Conservation (phyloP, 129 eudicot species). For the Arctium minus region DNA sequence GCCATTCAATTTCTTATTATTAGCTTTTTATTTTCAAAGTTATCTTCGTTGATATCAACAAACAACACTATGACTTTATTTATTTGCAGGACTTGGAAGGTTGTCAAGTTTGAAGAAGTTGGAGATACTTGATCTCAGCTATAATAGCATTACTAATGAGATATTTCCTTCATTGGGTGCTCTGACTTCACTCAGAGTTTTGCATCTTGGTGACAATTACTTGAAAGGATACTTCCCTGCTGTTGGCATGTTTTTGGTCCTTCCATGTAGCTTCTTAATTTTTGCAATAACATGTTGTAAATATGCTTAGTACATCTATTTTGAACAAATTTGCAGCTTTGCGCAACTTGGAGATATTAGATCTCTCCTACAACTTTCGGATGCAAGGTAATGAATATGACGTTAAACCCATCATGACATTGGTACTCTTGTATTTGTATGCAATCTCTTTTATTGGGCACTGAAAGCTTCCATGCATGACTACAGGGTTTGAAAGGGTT, state of each 20-base stretch:
- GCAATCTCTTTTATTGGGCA: neutral
- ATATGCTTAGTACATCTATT: neutral
- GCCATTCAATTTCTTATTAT: too few relatives aligned
- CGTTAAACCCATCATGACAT: neutral
- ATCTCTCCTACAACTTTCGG: neutral
- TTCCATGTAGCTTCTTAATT: neutral
- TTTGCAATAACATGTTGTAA: neutral
- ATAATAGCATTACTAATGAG: neutral
- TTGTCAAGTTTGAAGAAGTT: neutral
- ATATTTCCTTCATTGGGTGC: neutral
- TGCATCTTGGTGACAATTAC: neutral
- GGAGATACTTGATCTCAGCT: neutral
- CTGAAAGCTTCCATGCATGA: neutral
- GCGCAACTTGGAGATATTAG: neutral
- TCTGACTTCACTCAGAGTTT: neutral
- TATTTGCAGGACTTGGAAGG: neutral
- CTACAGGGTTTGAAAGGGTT: neutral
- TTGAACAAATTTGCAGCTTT: neutral
- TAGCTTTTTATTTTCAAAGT: neutral
- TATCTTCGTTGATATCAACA: neutral
- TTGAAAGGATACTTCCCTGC: neutral
- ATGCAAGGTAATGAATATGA: neutral
- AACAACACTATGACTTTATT: neutral
- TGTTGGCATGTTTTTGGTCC: neutral
- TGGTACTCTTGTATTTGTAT: neutral